phyloP scores from a whole-genome alignment of 768 basidiomycete genomes.

The Suillus sp. region DNA sequence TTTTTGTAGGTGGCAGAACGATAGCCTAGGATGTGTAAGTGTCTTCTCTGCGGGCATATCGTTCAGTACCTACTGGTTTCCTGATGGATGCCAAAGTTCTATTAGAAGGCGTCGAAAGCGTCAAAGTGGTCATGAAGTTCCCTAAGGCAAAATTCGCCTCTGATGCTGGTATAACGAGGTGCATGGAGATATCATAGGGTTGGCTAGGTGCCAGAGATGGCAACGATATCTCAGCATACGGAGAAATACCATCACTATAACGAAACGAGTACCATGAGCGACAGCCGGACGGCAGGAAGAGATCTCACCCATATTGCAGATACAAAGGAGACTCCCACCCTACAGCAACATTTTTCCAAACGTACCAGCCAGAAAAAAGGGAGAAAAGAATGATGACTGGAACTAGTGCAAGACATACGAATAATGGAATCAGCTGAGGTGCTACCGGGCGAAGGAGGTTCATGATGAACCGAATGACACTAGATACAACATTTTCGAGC shows the following conservation, averaged over 20 bases:
- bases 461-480: slow-evolving; percentile 28
- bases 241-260: slow-evolving; percentile 60
- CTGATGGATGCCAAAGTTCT: slow-evolving; percentile 62
- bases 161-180: slow-evolving; percentile 63
- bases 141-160: slow-evolving; percentile 73
- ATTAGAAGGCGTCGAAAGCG: slow-evolving; percentile 59
- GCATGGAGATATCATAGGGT: slow-evolving; percentile 74
- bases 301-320: slow-evolving; percentile 78
- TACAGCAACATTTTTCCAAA: slow-evolving; percentile 72
- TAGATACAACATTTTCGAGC: slow-evolving; percentile 11
- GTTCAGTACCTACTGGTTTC: slow-evolving; percentile 56
- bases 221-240: slow-evolving; percentile 60
- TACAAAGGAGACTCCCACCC: slow-evolving; percentile 70
- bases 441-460: slow-evolving; percentile 51
- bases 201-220: slow-evolving; percentile 59
- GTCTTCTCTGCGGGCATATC: neutral
- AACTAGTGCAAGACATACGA: slow-evolving; percentile 60
- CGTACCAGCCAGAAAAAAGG: slow-evolving; percentile 65
- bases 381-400: slow-evolving; percentile 66
- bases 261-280: neutral
- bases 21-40: slow-evolving; percentile 52
- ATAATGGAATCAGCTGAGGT: slow-evolving; percentile 65
- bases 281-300: neutral
- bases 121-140: slow-evolving; percentile 81
- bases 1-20: slow-evolving; percentile 44